Evolutionary conservation across 2,329 filamentous ascomycete genomes (phyloP), one percentile per base, ranked within the genome.

Genomic region (Exophiala mesophila): DNA sequence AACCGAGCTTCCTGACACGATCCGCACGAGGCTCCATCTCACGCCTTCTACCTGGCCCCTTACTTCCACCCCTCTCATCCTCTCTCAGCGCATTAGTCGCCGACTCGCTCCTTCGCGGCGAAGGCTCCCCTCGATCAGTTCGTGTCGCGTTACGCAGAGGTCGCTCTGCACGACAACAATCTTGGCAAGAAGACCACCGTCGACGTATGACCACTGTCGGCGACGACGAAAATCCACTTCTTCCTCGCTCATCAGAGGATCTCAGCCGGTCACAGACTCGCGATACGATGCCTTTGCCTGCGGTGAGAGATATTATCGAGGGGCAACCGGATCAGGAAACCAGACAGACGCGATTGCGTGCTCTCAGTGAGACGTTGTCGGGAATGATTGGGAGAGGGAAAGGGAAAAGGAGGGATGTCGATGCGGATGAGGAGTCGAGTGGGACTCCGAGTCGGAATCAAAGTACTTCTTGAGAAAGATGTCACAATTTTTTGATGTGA

Each of bases 51-150:
- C 74, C 50, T 18, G 76, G 76, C 1, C 74, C 77, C 4, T 63
- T 83, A 3, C 70, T 80, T 2, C 74, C 74, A 20, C 78, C 81
- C 0, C 65, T 84, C 1, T 79, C 74, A 2, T 74, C 72, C 2
- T 74, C 74, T 1, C 66, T 85, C 12, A 77, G 71, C 56, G 80
- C 75, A 1, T 74, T 84, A 35, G 77, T 84, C 4, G 80, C 79
- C 6, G 80, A 84, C 50, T 73, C 78, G 16, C 65, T 83, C 18
- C 72, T 78, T n/a, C 72, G 76, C 12, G 74, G 76, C 10, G 67
- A 76, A 45, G 69, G 69, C 13, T 29, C 44, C 6, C 38, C 51
- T 13, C 38, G 29, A 5, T 45, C 55, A 15, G 44, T 46, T 10
- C 51, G 52, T 3, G 32, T 29, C 8, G 31, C 41, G 5, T 36